Evolutionary conservation across 306 rosid species (phyloP).

Genomic region (Inga laurina): DNA sequence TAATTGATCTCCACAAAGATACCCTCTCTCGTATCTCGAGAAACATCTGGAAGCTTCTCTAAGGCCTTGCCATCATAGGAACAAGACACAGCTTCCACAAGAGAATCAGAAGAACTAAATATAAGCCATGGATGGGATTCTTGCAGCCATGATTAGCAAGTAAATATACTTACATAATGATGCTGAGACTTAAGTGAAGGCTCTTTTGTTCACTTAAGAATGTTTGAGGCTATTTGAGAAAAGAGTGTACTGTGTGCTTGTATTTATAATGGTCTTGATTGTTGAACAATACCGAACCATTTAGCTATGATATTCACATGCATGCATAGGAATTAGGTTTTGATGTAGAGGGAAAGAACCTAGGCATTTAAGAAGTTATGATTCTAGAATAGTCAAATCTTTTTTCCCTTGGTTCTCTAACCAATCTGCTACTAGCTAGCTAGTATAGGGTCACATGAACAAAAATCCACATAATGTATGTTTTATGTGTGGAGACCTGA

Average conservation of each 20-base stretch:
- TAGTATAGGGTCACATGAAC: background rate
- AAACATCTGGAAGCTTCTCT: background rate
- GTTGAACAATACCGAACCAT: background rate
- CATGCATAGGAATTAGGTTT: background rate
- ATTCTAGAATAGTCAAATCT: background rate
- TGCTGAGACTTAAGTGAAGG: background rate
- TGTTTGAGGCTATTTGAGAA: background rate
- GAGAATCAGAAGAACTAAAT: background rate
- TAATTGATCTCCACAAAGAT: background rate
- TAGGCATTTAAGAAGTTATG: background rate
- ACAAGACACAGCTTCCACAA: background rate
- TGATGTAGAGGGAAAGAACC: background rate
- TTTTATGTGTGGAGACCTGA: background rate
- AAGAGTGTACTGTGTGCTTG: background rate
- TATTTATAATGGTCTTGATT: constrained; percentile 23
- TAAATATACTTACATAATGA: background rate
- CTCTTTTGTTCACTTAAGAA: background rate
- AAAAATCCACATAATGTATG: background rate
- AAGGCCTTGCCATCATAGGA: constrained; percentile 26
- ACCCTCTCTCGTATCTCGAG: background rate
- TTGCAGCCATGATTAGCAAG: background rate
- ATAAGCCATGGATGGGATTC: constrained; percentile 18
- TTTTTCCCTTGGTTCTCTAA: background rate
- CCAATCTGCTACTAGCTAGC: background rate
- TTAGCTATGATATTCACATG: background rate